Evolutionary conservation across 345 rosid species (phyloP).

Genomic region (Jatropha curcas): DNA sequence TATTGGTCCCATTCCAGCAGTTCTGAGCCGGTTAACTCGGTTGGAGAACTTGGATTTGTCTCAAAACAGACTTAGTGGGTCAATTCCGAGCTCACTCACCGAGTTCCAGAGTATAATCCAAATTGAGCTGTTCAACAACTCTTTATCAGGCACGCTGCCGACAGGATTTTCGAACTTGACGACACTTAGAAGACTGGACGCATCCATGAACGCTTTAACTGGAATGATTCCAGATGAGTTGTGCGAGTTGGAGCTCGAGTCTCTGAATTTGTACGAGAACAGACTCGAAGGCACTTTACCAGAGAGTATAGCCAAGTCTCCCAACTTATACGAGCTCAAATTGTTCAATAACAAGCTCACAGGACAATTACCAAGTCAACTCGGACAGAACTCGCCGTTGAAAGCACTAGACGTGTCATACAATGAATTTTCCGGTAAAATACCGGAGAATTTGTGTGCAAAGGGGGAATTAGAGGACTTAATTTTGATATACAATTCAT

Average conservation of each 20-base stretch:
- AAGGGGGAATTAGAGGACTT: conserved; percentile 51
- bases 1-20: conserved; percentile 55
- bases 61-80: conserved; percentile 52
- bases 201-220: conserved; percentile 55
- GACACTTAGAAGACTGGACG: conserved; percentile 53
- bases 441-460: conserved; percentile 62
- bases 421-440: conserved; percentile 59
- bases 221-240: conserved; percentile 70
- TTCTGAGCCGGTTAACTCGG: conserved; percentile 35
- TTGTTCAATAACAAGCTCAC: conserved; percentile 71
- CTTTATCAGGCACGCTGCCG: conserved; percentile 67
- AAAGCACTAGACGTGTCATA: conserved; percentile 56
- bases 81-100: conserved; percentile 59
- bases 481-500: conserved; percentile 61
- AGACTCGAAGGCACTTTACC: conserved; percentile 68
- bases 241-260: conserved; percentile 55
- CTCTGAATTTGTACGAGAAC: conserved; percentile 67
- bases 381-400: conserved; percentile 64
- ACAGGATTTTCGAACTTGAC: conserved; percentile 50
- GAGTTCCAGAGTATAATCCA: conserved; percentile 49
- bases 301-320: conserved; percentile 58
- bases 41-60: conserved; percentile 60
- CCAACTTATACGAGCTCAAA: conserved; percentile 53
- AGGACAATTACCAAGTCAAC: conserved; percentile 60
- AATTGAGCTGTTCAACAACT: conserved; percentile 74